Base-by-base conservation (phyloP, 441 rosid species). In the Croton laevigatus region DNA sequence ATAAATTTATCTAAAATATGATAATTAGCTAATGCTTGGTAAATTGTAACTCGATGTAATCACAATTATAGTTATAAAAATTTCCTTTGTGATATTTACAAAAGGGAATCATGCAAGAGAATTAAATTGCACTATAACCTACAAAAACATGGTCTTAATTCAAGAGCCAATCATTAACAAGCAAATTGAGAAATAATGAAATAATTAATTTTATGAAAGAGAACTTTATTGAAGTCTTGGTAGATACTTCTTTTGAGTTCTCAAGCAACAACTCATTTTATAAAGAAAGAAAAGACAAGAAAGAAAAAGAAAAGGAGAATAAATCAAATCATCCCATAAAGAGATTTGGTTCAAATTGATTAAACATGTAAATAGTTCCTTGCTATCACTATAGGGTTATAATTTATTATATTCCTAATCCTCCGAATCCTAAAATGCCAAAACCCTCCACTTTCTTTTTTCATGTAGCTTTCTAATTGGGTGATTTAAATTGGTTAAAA, bases 321-420 rank as follows among this genome's bases (percentile, higher is more conserved):
- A 27, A 27, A 27, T 27, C 32, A 27, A 27, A 27, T 27, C 32
- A 82, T 76, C 85, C 69, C 3, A 40, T 57, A 73, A 77, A 67
- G 84, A 76, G 84, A 85, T 83, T 69, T 7, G 82, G 73, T 72
- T 78, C 67, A 74, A 34, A 73, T 72, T 73, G 79, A 80, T 86
- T 77, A 72, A 86, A 80, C 81, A 46, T 14, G 32, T 27, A 27
- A 27, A 27, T 27, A 27, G 32, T 27, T 1, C 1, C 32, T 27
- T 27, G 32, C 32, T 27, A 27, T 27, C 32, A 27, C 2, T 27
- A 27, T 27, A 27, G 32, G 32, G 32, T 27, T 27, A 27, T 76
- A 74, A 55, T 72, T 82, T 75, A 71, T 74, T 71, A 71, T 55
- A 70, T 68, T 64, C 72, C 74, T 70, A 68, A 73, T 53, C 70